phyloP scores from a whole-genome alignment of 2,329 filamentous ascomycete species.

The Hypoxylon sp. region DNA sequence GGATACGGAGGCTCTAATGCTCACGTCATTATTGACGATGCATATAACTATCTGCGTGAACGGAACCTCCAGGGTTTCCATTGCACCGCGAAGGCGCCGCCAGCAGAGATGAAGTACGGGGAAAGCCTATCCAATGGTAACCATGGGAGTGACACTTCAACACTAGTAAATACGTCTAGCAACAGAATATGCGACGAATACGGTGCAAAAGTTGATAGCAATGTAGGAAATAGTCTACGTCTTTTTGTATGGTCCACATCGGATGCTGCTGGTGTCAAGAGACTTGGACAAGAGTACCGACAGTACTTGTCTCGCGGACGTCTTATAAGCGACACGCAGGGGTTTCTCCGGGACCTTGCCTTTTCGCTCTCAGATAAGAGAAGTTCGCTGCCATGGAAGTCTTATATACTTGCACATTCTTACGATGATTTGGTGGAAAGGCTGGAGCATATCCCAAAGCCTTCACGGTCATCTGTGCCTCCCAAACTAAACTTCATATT shows the following conservation, averaged over 20 bases:
- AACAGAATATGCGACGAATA: too few species aligned
- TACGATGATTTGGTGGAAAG: too few species aligned
- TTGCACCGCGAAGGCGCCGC: too few species aligned
- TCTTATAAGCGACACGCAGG: too few species aligned
- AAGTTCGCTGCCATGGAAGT: background rate
- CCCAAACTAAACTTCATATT: constrained; percentile 48
- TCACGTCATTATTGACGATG: constrained; percentile 16
- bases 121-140: background rate
- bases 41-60: background rate
- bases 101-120: background rate
- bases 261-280: background rate
- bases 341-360: too few species aligned
- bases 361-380: too few species aligned
- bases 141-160: too few species aligned
- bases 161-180: too few species aligned
- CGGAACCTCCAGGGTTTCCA: too few species aligned
- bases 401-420: constrained; percentile 33
- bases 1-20: constrained; percentile 19
- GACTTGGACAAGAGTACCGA: background rate
- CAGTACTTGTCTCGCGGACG: too few species aligned
- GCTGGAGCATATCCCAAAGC: constrained; percentile 14
- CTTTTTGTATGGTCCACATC: background rate
- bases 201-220: too few species aligned
- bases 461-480: constrained; percentile 23
- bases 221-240: too few species aligned